Conservation (phyloP, 2,329 filamentous ascomycete genomes). For the Calonectria pauciramosa region DNA sequence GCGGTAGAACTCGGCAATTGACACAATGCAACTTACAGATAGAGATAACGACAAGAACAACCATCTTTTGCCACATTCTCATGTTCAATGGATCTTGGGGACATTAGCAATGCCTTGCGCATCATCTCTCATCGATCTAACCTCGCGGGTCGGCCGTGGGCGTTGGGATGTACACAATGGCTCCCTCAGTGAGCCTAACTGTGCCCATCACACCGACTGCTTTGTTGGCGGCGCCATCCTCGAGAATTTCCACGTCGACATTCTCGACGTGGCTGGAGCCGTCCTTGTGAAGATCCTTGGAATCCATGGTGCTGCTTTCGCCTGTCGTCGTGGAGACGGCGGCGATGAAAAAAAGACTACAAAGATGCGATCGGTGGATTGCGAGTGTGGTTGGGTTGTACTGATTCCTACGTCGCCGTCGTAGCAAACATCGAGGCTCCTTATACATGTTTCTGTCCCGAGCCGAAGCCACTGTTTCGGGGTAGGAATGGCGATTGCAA, state of each 20-base stretch:
- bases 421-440: not conserved
- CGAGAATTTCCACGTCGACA: constrained; percentile 32
- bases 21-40: constrained; percentile 21
- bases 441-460: constrained; percentile 15
- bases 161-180: constrained; percentile 35
- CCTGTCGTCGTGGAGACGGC: constrained; percentile 16
- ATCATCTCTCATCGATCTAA: not conserved
- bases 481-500: not conserved
- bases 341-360: constrained; percentile 3
- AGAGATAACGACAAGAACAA: constrained; percentile 36
- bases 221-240: constrained; percentile 33
- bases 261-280: constrained; percentile 37
- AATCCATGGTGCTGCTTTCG: constrained; percentile 31
- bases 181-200: constrained; percentile 36
- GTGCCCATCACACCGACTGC: constrained; percentile 39
- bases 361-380: not conserved
- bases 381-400: not conserved
- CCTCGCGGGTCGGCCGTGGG: constrained; percentile 36
- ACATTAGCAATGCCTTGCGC: not conserved
- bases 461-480: constrained; percentile 6
- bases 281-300: constrained; percentile 25
- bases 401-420: not conserved
- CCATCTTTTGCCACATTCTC: constrained; percentile 40
- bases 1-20: not conserved
- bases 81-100: constrained; percentile 39